Percentiles rank a stretch among this genome's conserved stretches.
Evolutionary conservation across 768 basidiomycete species (phyloP).

Genomic region (Lactifluus subvellereus): DNA sequence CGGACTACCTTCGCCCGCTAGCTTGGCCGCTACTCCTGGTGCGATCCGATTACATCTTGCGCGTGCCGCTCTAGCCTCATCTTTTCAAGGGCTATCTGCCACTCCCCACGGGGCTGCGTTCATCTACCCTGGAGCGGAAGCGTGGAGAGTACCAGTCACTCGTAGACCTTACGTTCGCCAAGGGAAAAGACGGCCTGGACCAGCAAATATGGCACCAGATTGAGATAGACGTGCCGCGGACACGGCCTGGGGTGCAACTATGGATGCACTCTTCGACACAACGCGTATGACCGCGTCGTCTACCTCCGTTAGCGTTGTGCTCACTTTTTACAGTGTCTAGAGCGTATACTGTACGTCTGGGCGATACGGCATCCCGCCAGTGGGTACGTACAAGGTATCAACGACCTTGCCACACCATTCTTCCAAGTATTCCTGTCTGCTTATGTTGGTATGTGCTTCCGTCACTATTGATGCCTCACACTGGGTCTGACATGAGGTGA

Average conservation of each 20-base stretch:
- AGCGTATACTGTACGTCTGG: constrained; percentile 97
- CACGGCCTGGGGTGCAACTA: constrained; percentile 80
- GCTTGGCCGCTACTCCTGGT: constrained; percentile 94
- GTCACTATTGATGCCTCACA: background rate
- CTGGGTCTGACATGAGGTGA: background rate
- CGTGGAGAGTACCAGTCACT: constrained; percentile 87
- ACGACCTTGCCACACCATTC: constrained; percentile 96
- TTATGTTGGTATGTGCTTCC: constrained; percentile 68
- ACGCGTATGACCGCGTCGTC: constrained; percentile 47
- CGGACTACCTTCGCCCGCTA: constrained; percentile 78
- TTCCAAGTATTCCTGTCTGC: constrained; percentile 95
- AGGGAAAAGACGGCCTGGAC: constrained; percentile 80
- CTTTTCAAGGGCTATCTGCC: constrained; percentile 84
- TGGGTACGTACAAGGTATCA: constrained; percentile 99
- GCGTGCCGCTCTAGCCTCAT: constrained; percentile 9
- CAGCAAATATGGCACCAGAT: constrained; percentile 99
- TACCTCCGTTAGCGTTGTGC: constrained; percentile 12
- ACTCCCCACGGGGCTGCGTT: constrained; percentile 67
- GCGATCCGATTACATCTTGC: constrained; percentile 30
- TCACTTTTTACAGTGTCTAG: constrained; percentile 60
- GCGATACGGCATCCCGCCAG: constrained; percentile 98
- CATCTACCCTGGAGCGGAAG: constrained; percentile 77
- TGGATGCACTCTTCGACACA: constrained; percentile 93
- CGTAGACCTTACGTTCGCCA: constrained; percentile 83
- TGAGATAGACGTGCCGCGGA: constrained; percentile 95